Conservation (phyloP, 495 filamentous ascomycete species). For the Peziza echinospora region DNA sequence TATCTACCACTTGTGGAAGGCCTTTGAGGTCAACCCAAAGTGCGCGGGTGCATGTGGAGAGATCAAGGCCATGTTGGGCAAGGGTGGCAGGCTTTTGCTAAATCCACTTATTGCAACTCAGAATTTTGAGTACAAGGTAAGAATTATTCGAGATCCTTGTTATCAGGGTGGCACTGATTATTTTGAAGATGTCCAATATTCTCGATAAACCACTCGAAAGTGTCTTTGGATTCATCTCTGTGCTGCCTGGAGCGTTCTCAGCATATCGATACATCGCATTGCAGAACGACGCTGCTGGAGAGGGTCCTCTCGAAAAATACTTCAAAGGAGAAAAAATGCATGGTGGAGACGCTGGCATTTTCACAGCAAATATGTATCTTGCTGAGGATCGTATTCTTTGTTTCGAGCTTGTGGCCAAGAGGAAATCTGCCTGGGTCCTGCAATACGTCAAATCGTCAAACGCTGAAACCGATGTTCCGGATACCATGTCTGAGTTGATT, state of each 20-base stretch:
- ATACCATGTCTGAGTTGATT: conserved; percentile 84
- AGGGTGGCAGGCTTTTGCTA: conserved; percentile 67
- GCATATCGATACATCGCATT: conserved; percentile 86
- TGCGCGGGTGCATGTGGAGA: conserved; percentile 95
- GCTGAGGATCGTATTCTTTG: conserved; percentile 98
- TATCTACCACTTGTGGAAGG: conserved; percentile 96
- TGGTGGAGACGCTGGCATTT: conserved; percentile 80
- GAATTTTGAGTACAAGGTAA: conserved; percentile 89
- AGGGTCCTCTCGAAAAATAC: conserved; percentile 88
- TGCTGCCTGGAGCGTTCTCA: conserved; percentile 92
- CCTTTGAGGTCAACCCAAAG: conserved; percentile 92
- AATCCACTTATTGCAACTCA: conserved; percentile 92
- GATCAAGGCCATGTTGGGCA: conserved; percentile 92
- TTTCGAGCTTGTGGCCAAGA: conserved; percentile 94
- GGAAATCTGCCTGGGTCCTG: conserved; percentile 89
- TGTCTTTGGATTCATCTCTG: conserved; percentile 92
- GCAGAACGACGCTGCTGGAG: conserved; percentile 86
- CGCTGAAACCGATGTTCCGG: conserved; percentile 96
- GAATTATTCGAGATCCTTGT: not conserved
- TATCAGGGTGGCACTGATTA: not conserved
- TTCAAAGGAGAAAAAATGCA: conserved; percentile 97
- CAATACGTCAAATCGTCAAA: conserved; percentile 94
- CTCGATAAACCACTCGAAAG: conserved; percentile 96
- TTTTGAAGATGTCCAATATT: conserved; percentile 68
- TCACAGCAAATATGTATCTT: conserved; percentile 99